These are phyloP conservation scores for Botryococcus braunii DNA, from an alignment of 163 green algal species.

Conservation along the genomic window DNA sequence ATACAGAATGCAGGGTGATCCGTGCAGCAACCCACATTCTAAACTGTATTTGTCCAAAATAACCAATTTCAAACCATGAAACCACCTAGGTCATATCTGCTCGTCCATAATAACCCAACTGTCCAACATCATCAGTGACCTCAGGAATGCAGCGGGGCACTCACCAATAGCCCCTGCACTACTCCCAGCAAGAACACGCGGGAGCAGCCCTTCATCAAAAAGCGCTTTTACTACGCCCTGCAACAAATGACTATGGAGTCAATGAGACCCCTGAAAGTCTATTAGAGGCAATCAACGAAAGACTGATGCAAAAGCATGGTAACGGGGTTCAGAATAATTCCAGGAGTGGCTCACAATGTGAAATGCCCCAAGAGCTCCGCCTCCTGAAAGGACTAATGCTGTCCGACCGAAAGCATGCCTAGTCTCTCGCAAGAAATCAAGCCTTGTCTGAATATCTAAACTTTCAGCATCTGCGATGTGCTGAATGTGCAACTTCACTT, in stretches of 20 bases:
- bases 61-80: too few species aligned
- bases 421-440: slow-evolving; percentile 85
- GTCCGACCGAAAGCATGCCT: slow-evolving; percentile 91
- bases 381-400: slow-evolving; percentile 85
- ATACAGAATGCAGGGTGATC: too few species aligned
- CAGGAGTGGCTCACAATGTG: slow-evolving; percentile 68
- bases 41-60: too few species aligned
- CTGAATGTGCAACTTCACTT: slow-evolving; percentile 56
- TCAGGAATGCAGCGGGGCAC: not conserved
- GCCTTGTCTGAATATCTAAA: slow-evolving; percentile 71
- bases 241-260: slow-evolving; percentile 1
- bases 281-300: too few species aligned
- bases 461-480: slow-evolving; percentile 36
- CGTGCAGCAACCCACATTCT: too few species aligned
- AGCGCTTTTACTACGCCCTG: slow-evolving; percentile 90
- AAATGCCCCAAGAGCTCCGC: slow-evolving; percentile 87
- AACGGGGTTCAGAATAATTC: too few species aligned
- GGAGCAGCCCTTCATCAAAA: slow-evolving; percentile 80
- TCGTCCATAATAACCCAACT: too few species aligned
- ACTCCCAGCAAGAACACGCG: slow-evolving; percentile 81
- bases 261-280: too few species aligned
- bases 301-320: too few species aligned
- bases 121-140: too few species aligned
- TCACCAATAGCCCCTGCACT: slow-evolving; percentile 77
- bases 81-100: too few species aligned